Evolutionary conservation across 305 asterid genomes (phyloP).

Genomic region (Ilex paraguariensis): DNA sequence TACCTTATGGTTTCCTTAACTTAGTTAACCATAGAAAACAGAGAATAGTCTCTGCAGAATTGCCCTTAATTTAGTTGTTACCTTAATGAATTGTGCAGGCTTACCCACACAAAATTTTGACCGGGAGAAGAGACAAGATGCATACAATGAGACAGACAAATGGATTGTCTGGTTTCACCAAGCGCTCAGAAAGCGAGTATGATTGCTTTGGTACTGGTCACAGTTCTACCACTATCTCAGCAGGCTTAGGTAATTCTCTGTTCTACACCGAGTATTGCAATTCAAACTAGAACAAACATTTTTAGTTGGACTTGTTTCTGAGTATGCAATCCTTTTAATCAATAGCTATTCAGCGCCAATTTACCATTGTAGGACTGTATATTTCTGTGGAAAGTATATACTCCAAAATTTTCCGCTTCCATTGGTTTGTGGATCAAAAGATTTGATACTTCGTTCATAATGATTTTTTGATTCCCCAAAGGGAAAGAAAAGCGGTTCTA

Average conservation of each 20-base stretch:
- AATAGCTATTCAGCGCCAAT: too few species aligned
- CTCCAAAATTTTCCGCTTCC: too few species aligned
- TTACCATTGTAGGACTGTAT: too few species aligned
- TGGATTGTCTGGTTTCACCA: constrained; percentile 86
- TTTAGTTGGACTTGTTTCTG: too few species aligned
- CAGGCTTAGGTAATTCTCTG: constrained; percentile 64
- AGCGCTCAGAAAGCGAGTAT: constrained; percentile 88
- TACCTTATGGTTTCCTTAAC: neutral
- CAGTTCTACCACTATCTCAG: constrained; percentile 97
- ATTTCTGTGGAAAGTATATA: too few species aligned
- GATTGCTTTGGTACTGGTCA: constrained; percentile 97
- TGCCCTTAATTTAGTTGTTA: constrained; percentile 6
- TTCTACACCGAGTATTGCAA: too few species aligned
- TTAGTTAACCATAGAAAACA: neutral
- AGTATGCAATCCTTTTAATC: too few species aligned
- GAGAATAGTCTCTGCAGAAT: neutral
- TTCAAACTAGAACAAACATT: too few species aligned
- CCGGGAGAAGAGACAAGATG: constrained; percentile 87
- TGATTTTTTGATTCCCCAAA: too few species aligned
- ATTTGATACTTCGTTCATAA: too few species aligned
- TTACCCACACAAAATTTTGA: constrained; percentile 92
- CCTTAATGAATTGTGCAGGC: constrained; percentile 39
- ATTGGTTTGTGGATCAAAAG: too few species aligned
- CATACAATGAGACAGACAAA: constrained; percentile 78
- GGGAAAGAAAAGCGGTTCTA: too few species aligned